phyloP scores from a whole-genome alignment of 257 asterid species.

The Ajuga chamaepitys region DNA sequence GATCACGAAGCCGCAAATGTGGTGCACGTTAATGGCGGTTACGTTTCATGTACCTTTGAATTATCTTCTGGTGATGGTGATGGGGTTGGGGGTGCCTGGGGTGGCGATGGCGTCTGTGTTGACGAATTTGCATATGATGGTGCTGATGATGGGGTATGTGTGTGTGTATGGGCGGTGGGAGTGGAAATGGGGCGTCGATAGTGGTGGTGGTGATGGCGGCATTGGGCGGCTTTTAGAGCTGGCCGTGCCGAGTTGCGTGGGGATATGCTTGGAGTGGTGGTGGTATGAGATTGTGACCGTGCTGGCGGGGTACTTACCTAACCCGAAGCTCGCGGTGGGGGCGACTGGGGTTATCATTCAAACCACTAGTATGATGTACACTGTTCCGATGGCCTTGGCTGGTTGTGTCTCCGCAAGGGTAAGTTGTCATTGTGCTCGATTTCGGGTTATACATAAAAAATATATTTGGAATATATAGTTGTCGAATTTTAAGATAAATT shows the following conservation, averaged over 20 bases:
- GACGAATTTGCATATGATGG: constrained; percentile 73
- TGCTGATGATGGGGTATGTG: constrained; percentile 65
- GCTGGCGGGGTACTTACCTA: constrained; percentile 78
- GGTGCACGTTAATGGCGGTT: constrained; percentile 76
- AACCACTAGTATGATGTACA: constrained; percentile 88
- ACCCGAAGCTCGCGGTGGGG: constrained; percentile 81
- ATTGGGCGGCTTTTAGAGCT: constrained; percentile 43
- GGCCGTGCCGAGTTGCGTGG: constrained; percentile 80
- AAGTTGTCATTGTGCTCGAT: background rate
- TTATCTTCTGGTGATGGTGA: constrained; percentile 44
- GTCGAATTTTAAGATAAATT: too few relatives aligned
- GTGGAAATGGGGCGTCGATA: constrained; percentile 53
- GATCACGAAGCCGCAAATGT: constrained; percentile 82
- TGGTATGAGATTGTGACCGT: constrained; percentile 93
- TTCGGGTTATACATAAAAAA: too few relatives aligned
- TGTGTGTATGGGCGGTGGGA: constrained; percentile 67
- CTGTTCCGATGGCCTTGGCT: constrained; percentile 92
- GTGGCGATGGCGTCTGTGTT: constrained; percentile 90
- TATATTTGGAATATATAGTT: too few relatives aligned
- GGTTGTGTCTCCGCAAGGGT: constrained; percentile 85
- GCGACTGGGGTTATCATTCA: constrained; percentile 86
- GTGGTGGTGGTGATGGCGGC: constrained; percentile 17
- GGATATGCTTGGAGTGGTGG: constrained; percentile 98
- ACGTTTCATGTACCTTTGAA: constrained; percentile 70
- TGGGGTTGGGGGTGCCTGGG: constrained; percentile 64